Evolutionary conservation across 495 filamentous ascomycete species (phyloP).

Genomic region (Antarctomyces pellizariae): DNA sequence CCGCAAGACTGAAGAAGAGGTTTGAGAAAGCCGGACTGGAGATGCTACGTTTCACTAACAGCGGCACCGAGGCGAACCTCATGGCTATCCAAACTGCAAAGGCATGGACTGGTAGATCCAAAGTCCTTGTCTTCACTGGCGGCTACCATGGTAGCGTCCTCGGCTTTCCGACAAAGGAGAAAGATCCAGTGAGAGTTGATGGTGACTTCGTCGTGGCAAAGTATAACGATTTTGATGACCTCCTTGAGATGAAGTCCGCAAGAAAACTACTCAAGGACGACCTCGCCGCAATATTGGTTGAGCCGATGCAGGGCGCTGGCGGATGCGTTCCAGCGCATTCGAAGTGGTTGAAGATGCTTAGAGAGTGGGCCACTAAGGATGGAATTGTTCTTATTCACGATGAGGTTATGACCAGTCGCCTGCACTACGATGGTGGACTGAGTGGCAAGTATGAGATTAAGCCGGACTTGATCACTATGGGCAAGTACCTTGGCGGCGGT

Average conservation of each 20-base stretch:
- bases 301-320: conserved; percentile 32
- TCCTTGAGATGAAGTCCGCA: conserved; percentile 14
- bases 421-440: conserved; percentile 21
- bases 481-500: conserved; percentile 41
- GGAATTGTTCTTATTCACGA: conserved; percentile 34
- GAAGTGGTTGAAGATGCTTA: conserved; percentile 20
- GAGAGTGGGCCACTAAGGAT: conserved; percentile 13
- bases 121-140: conserved; percentile 14
- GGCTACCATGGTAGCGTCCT: conserved; percentile 33
- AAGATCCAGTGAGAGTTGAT: conserved; percentile 13
- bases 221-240: conserved; percentile 24
- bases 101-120: conserved; percentile 12
- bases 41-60: conserved; percentile 17
- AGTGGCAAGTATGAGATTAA: conserved; percentile 18
- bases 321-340: conserved; percentile 21
- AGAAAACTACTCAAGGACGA: conserved; percentile 11
- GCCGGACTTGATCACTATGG: conserved; percentile 35
- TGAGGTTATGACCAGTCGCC: conserved; percentile 39
- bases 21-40: conserved; percentile 12
- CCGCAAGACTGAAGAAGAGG: conserved; percentile 8
- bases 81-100: conserved; percentile 15
- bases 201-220: conserved; percentile 25
- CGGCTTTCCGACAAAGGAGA: conserved; percentile 12
- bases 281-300: conserved; percentile 32
- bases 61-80: conserved; percentile 18